Conservation (phyloP, 768 basidiomycete genomes). For the Dioszegia hungarica region DNA sequence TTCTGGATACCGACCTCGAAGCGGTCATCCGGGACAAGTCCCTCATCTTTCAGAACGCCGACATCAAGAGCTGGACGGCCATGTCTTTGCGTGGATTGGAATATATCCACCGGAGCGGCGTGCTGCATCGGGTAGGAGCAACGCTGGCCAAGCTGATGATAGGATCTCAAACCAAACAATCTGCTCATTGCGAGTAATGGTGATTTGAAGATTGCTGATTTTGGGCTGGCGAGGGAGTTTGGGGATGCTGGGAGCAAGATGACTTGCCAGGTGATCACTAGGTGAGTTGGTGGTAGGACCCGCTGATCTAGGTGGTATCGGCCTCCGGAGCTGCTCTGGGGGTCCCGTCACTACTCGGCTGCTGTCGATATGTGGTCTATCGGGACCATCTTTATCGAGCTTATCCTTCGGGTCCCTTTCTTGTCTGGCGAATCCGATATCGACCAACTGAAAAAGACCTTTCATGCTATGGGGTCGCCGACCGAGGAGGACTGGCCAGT, state of each 20-base stretch:
- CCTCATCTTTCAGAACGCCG: constrained; percentile 86
- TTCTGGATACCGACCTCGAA: constrained; percentile 91
- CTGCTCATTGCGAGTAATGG: constrained; percentile 86
- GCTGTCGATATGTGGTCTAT: constrained; percentile 96
- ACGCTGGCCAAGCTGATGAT: constrained; percentile 1
- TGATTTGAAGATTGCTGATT: constrained; percentile 94
- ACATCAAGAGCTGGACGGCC: constrained; percentile 98
- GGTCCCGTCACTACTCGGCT: constrained; percentile 81
- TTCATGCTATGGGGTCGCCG: constrained; percentile 90
- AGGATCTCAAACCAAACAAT: constrained; percentile 99
- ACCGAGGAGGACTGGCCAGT: constrained; percentile 98
- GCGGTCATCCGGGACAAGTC: constrained; percentile 91
- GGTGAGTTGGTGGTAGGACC: constrained; percentile 55
- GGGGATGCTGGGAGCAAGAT: constrained; percentile 92
- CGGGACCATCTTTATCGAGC: constrained; percentile 94
- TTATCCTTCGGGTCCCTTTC: constrained; percentile 93
- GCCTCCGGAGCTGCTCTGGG: constrained; percentile 89
- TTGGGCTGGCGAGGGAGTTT: constrained; percentile 94
- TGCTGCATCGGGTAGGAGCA: constrained; percentile 73
- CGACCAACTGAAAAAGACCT: constrained; percentile 92
- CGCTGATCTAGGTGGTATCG: constrained; percentile 77
- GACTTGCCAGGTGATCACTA: constrained; percentile 97
- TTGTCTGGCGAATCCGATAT: constrained; percentile 92
- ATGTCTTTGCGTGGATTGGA: constrained; percentile 98
- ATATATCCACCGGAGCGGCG: constrained; percentile 91